Evolutionary conservation across 257 asterid genomes (phyloP), one percentile per base, ranked within the genome.

Genomic region (Henckelia pumila): DNA sequence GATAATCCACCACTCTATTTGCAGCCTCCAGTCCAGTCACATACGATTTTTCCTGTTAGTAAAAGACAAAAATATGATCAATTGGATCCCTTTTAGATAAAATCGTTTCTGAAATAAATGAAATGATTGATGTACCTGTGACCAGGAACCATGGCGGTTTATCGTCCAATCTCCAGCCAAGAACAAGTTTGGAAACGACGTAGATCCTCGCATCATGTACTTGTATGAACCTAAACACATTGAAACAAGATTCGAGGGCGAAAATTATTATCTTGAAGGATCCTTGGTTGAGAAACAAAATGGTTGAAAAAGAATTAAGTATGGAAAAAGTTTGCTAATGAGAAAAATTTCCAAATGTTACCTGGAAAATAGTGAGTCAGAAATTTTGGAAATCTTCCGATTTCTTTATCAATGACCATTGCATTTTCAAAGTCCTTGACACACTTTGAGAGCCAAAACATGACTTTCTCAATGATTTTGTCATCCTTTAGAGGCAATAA

Each of bases 141-240:
- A 77, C 83, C 88, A 84, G 56, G 89, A 87, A 19, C 88, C 89
- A 6, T 84, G 95, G 7, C 81, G 80, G 61, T 67, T 81, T 52
- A 77, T 66, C 32, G 82, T 74, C 88, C 91, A 87, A 40, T 86
- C 91, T 72, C 94, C 94, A 44, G 94, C 86, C 86, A 80, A 68
- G 69, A 72, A 86, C 72, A 84, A 66, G 25, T 82, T 86, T 0
- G 86, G 80, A 49, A 87, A 80, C 25, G 88, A 84, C 7, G 89
- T 79, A 0, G 91, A 71, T 29, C 95, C 87, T 64, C 82, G 71
- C 78, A 81, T 84, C 89, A 75, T 81, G 60, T 87, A 77, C 83
- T 84, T 86, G 72, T 86, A 84, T 35, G 85, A 86, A 61, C 94
- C 94, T 84, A 52, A 1, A 66, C 30, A 66, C 4, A 59, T 21